These are phyloP conservation scores for Platanus orientalis DNA, from an alignment of 164 flowering plant genomes.

Conservation along the genomic window DNA sequence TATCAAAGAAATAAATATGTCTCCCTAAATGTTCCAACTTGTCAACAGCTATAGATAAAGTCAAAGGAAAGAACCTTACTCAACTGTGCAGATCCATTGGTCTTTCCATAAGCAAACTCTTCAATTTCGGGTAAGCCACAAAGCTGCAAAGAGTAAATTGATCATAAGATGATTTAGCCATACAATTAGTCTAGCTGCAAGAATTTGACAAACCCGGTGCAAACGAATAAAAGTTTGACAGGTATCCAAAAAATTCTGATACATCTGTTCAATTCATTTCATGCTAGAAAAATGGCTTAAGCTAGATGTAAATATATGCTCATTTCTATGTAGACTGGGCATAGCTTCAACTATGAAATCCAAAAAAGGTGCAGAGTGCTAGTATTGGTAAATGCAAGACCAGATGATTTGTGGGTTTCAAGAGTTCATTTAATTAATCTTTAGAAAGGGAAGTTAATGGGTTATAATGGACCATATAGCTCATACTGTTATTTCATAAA, in stretches of 20 bases:
- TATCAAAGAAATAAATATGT: not conserved
- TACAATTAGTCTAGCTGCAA: too few species aligned
- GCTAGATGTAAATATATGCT: not conserved
- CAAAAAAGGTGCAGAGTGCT: too few species aligned
- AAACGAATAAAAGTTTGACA: not conserved
- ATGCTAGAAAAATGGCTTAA: not conserved
- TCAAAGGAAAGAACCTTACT: slow-evolving; percentile 28
- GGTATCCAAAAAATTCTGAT: not conserved
- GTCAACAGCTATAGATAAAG: not conserved
- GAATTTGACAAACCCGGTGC: not conserved
- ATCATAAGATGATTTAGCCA: not conserved
- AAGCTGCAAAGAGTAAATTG: slow-evolving; percentile 30
- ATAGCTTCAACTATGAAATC: not conserved
- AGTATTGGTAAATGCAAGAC: too few species aligned
- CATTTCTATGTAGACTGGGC: not conserved
- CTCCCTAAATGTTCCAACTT: not conserved
- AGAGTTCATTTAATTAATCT: too few species aligned
- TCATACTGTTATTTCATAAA: too few species aligned
- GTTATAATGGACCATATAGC: too few species aligned
- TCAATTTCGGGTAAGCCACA: slow-evolving; percentile 63
- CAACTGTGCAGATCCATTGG: slow-evolving; percentile 22
- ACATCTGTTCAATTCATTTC: not conserved
- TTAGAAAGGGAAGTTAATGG: too few species aligned
- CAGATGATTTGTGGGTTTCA: too few species aligned
- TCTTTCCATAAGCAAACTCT: slow-evolving; percentile 58